phyloP scores from a whole-genome alignment of 83 land plant species.

The Diphasiastrum complanatum region DNA sequence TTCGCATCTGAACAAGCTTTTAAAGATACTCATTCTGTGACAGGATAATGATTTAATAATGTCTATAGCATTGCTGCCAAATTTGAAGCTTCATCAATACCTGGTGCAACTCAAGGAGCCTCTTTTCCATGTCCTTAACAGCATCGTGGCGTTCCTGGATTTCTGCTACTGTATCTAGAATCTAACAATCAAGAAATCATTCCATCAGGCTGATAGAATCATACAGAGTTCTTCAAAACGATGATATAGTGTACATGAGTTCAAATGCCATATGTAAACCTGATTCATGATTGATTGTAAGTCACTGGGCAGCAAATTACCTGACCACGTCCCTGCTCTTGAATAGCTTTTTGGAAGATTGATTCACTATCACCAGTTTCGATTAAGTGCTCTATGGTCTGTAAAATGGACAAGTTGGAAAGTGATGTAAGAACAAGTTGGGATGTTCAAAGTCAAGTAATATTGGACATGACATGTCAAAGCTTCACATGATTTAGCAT shows the following conservation, averaged over 20 bases:
- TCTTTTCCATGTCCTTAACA: slow-evolving; percentile 20
- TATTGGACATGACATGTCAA: no score
- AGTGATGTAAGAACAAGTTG: no score
- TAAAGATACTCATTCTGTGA: background rate
- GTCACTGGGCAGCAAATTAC: slow-evolving; percentile 3
- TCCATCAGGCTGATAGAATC: no score
- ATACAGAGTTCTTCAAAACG: no score
- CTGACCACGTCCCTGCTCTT: slow-evolving; percentile 22
- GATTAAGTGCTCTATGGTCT: slow-evolving; percentile 19
- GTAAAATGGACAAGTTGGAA: background rate
- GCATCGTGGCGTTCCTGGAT: slow-evolving; percentile 26
- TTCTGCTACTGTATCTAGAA: slow-evolving; percentile 15
- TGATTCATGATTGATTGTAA: background rate
- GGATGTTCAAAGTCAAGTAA: no score
- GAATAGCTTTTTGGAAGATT: slow-evolving; percentile 24
- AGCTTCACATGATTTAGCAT: no score
- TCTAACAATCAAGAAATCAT: background rate
- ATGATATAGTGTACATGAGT: no score
- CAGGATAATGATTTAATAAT: no score
- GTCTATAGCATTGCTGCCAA: background rate
- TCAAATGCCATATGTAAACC: background rate
- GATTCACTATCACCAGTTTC: slow-evolving; percentile 26
- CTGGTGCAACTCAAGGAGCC: slow-evolving; percentile 24
- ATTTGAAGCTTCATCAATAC: background rate
- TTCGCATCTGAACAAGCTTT: background rate